Evolutionary conservation across 306 rosid genomes (phyloP).

Genomic region (Dalbergia cochinchinensis): DNA sequence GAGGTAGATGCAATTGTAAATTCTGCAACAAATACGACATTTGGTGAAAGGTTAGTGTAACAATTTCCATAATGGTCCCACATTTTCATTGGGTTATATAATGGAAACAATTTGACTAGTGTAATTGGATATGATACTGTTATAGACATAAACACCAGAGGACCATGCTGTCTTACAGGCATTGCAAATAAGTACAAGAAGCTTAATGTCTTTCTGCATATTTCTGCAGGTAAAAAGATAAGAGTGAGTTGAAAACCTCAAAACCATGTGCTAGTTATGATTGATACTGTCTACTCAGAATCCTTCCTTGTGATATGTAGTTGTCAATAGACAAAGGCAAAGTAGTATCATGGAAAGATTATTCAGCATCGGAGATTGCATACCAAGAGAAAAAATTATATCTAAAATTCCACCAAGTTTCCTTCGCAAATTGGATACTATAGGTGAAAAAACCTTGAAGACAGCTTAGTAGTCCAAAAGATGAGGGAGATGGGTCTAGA

Average conservation of each 20-base stretch:
- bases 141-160: constrained; percentile 82
- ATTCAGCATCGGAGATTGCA: constrained; percentile 78
- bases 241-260: not conserved
- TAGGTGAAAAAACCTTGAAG: constrained; percentile 69
- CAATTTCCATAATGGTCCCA: not conserved
- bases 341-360: constrained; percentile 86
- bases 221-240: constrained; percentile 75
- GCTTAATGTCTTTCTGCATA: constrained; percentile 87
- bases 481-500: constrained; percentile 83
- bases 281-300: constrained; percentile 1
- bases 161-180: constrained; percentile 82
- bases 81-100: constrained; percentile 16
- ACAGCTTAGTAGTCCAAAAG: constrained; percentile 65
- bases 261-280: constrained; percentile 14
- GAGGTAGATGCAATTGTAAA: constrained; percentile 91
- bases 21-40: constrained; percentile 94
- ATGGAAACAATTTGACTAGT: not conserved
- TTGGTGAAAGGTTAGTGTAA: constrained; percentile 80
- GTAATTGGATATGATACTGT: constrained; percentile 79
- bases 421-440: constrained; percentile 67
- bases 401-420: constrained; percentile 55
- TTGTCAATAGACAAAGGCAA: constrained; percentile 97
- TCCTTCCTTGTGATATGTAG: constrained; percentile 52
- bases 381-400: constrained; percentile 62
- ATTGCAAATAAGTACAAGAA: constrained; percentile 87